phyloP scores from a whole-genome alignment of 495 filamentous ascomycete species.

The Barbatosphaeria neglecta region DNA sequence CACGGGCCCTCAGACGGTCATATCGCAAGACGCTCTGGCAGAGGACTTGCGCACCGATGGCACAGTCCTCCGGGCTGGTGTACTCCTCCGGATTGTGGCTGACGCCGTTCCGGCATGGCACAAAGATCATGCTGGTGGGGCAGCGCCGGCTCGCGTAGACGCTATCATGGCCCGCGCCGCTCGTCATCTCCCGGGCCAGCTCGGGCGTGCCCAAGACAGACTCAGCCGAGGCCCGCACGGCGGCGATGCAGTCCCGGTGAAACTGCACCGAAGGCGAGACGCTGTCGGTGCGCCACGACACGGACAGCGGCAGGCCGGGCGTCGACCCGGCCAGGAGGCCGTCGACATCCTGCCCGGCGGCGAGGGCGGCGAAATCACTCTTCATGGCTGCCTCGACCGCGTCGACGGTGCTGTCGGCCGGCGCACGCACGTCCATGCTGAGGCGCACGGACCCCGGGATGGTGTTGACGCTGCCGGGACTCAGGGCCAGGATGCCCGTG shows the following conservation, averaged over 20 bases:
- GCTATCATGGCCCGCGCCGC: slow-evolving; percentile 50
- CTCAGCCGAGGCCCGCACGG: slow-evolving; percentile 50
- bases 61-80: slow-evolving; percentile 30
- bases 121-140: slow-evolving; percentile 41
- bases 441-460: slow-evolving; percentile 61
- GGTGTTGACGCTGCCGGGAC: slow-evolving; percentile 62
- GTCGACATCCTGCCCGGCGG: slow-evolving; percentile 18
- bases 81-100: slow-evolving; percentile 39
- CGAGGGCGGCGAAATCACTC: slow-evolving; percentile 15
- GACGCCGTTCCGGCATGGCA: slow-evolving; percentile 34
- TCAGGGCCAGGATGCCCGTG: slow-evolving; percentile 58
- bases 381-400: slow-evolving; percentile 34
- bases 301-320: slow-evolving; percentile 16
- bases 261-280: slow-evolving; percentile 57
- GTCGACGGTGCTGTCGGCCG: slow-evolving; percentile 43
- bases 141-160: slow-evolving; percentile 24
- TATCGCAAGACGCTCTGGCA: slow-evolving; percentile 25
- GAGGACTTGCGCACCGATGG: slow-evolving; percentile 23
- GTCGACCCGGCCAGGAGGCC: slow-evolving; percentile 43
- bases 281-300: slow-evolving; percentile 36
- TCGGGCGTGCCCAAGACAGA: slow-evolving; percentile 28
- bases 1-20: slow-evolving; percentile 14
- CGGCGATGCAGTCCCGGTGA: slow-evolving; percentile 56
- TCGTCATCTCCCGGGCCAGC: slow-evolving; percentile 37
- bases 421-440: slow-evolving; percentile 59